A percentile compares a stretch with the other conserved stretches of the same genome.
phyloP scores from a whole-genome alignment of 495 filamentous ascomycete species.

The Beverwykella pulmonaria region DNA sequence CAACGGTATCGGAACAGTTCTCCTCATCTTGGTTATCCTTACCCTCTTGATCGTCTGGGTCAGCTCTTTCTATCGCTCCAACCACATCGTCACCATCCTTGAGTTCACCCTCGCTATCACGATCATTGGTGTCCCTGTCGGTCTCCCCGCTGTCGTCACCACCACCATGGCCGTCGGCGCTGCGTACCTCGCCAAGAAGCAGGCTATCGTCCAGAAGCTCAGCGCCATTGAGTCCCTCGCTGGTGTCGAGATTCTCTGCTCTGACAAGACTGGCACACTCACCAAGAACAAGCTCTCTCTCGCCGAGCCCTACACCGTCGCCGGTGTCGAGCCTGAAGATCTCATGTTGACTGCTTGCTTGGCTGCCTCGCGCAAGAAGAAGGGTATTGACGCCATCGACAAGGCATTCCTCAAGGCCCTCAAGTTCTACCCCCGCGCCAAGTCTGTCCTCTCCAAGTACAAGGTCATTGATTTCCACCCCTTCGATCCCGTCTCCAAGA shows the following conservation, averaged over 20 bases:
- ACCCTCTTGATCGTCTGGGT: constrained; percentile 84
- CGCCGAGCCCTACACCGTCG: constrained; percentile 78
- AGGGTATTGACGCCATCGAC: constrained; percentile 93
- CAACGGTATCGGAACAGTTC: constrained; percentile 80
- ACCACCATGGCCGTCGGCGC: constrained; percentile 97
- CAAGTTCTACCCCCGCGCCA: constrained; percentile 75
- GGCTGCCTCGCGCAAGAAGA: constrained; percentile 89
- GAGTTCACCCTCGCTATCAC: constrained; percentile 84
- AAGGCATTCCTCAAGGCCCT: constrained; percentile 88
- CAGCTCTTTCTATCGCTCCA: constrained; percentile 82
- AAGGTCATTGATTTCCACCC: constrained; percentile 79
- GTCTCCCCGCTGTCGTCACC: constrained; percentile 93
- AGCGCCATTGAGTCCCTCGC: constrained; percentile 93
- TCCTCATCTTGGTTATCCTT: constrained; percentile 78
- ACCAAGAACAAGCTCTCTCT: constrained; percentile 92
- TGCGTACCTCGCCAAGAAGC: constrained; percentile 90
- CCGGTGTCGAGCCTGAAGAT: constrained; percentile 76
- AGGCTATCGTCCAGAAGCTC: constrained; percentile 95
- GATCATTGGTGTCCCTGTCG: constrained; percentile 93
- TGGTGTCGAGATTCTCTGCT: constrained; percentile 94
- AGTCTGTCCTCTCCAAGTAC: constrained; percentile 73
- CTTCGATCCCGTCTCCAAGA: constrained; percentile 94
- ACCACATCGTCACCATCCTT: constrained; percentile 71
- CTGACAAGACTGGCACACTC: constrained; percentile 92
- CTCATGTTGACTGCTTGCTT: constrained; percentile 91